These are phyloP conservation scores for Suillus weaverae DNA, from an alignment of 768 basidiomycete species.

Conservation along the genomic window DNA sequence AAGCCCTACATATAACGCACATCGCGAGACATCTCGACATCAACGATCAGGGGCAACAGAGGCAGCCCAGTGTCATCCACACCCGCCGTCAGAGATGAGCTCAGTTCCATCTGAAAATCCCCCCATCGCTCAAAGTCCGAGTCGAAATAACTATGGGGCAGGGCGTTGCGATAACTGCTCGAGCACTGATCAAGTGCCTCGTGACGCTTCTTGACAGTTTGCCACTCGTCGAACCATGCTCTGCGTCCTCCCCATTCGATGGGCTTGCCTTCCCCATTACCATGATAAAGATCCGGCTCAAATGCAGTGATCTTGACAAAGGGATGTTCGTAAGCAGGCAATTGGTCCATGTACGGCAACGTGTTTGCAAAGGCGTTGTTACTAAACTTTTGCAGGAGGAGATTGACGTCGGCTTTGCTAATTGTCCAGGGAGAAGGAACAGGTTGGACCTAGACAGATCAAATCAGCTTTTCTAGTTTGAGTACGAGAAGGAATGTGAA, in stretches of 20 bases:
- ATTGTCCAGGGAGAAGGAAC: background rate
- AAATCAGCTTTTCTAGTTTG: background rate
- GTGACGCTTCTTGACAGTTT: background rate
- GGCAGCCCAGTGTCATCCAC: background rate
- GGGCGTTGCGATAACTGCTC: background rate
- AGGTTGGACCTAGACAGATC: background rate
- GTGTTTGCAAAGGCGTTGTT: background rate
- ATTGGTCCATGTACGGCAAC: background rate
- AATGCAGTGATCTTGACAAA: background rate
- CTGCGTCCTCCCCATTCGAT: background rate
- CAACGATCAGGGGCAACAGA: background rate
- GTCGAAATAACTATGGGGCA: background rate
- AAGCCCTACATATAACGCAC: background rate
- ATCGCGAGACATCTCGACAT: background rate
- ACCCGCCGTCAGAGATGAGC: background rate
- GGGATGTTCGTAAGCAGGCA: background rate
- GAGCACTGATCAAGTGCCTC: background rate
- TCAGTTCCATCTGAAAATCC: background rate
- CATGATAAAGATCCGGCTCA: background rate
- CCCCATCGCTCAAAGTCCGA: background rate
- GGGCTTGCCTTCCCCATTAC: background rate
- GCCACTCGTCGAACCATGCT: background rate
- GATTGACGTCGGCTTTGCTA: background rate
- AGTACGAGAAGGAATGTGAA: background rate
- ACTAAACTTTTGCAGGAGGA: background rate